These are phyloP conservation scores for Neonectria coccinea DNA, from an alignment of 2,329 filamentous ascomycete genomes.

Conservation along the genomic window DNA sequence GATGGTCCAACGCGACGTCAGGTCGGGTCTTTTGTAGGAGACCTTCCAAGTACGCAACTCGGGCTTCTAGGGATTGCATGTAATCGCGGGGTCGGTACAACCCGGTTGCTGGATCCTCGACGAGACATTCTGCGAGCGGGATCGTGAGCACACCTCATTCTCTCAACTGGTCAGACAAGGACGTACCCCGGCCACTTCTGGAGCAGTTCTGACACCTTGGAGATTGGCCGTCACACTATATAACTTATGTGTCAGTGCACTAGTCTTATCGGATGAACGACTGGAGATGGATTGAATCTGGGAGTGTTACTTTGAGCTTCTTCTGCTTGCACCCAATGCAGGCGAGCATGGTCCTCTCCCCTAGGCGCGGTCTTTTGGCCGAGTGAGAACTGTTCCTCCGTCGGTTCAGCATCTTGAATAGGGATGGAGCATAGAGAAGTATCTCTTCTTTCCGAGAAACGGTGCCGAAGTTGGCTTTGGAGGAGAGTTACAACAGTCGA, in stretches of 20 bases:
- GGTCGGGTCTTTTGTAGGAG: slow-evolving; percentile 31
- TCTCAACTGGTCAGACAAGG: no score
- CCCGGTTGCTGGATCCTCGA: slow-evolving; percentile 33
- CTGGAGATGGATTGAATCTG: neutral
- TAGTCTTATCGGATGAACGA: accelerated
- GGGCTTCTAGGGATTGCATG: slow-evolving; percentile 32
- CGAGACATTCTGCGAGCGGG: slow-evolving; percentile 28
- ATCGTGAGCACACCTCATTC: neutral
- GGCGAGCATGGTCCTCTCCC: slow-evolving; percentile 31
- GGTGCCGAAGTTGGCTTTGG: neutral
- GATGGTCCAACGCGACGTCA: slow-evolving; percentile 30
- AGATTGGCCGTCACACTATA: slow-evolving; percentile 29
- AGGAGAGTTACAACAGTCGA: neutral
- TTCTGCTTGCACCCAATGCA: slow-evolving; percentile 36
- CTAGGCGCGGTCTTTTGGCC: slow-evolving; percentile 27
- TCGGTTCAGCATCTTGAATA: slow-evolving; percentile 7
- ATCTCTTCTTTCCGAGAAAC: neutral
- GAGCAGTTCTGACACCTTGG: slow-evolving; percentile 32
- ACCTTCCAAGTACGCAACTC: slow-evolving; percentile 33
- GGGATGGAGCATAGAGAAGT: neutral
- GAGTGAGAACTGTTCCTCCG: slow-evolving; percentile 24
- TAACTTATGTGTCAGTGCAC: slow-evolving; percentile 4
- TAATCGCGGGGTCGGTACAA: slow-evolving; percentile 33
- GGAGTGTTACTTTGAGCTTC: slow-evolving; percentile 29
- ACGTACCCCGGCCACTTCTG: slow-evolving; percentile 25